These are phyloP conservation scores for Geosmithia putterillii DNA, from an alignment of 2,329 filamentous ascomycete genomes.

Conservation along the genomic window DNA sequence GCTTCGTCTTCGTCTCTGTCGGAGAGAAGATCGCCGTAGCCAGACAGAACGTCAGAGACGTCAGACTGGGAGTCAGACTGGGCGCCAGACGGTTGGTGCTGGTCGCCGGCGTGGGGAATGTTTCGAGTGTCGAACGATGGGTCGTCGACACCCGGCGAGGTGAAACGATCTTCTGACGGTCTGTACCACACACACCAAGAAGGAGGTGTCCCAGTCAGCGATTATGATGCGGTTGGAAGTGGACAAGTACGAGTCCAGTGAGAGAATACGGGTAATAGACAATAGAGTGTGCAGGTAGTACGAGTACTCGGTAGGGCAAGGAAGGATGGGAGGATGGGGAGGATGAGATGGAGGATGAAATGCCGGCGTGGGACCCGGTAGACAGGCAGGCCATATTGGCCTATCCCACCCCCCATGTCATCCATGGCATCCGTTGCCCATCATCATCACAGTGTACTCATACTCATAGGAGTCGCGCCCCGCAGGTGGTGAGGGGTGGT, in stretches of 20 bases:
- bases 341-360: not conserved
- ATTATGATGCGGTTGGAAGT: not conserved
- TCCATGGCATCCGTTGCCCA: not conserved
- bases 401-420: too few species aligned
- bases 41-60: conserved; percentile 26
- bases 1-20: conserved; percentile 2
- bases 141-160: conserved; percentile 5
- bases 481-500: too few species aligned
- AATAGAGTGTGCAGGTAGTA: too few species aligned
- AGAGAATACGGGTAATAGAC: too few species aligned
- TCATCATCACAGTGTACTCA: not conserved
- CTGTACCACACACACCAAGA: conserved; percentile 9
- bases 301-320: too few species aligned
- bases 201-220: conserved; percentile 18
- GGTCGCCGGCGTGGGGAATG: conserved; percentile 22
- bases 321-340: not conserved
- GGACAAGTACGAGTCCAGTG: too few species aligned
- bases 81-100: too few species aligned
- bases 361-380: not conserved
- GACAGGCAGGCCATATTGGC: not conserved
- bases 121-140: conserved; percentile 17
- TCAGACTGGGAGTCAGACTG: conserved; percentile 22
- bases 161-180: conserved; percentile 11
- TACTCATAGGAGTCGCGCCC: too few species aligned
- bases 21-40: conserved; percentile 28